A percentile compares a stretch with the other conserved stretches of the same genome.
Conservation (phyloP, 2,329 filamentous ascomycete genomes). For the Penicillium sp. region DNA sequence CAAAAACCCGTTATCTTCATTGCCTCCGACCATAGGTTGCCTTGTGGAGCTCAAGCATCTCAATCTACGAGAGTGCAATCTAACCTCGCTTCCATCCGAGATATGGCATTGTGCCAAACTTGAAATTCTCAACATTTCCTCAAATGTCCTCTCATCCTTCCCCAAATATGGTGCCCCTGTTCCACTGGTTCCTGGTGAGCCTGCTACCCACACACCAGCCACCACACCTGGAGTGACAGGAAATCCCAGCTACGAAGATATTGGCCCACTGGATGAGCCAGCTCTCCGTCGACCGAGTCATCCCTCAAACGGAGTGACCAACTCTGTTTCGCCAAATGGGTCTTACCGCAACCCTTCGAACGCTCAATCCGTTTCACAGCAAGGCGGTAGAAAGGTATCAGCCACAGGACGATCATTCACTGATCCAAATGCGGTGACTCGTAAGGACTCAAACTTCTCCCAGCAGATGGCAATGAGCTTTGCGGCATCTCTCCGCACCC, state of each 20-base stretch:
- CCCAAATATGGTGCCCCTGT: slow-evolving; percentile 75
- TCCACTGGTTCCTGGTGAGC: slow-evolving; percentile 61
- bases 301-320: slow-evolving; percentile 73
- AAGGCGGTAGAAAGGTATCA: slow-evolving; percentile 82
- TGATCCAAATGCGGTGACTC: slow-evolving; percentile 58
- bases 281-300: slow-evolving; percentile 78
- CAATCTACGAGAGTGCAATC: slow-evolving; percentile 90
- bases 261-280: slow-evolving; percentile 66
- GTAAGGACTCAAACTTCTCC: slow-evolving; percentile 89
- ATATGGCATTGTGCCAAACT: slow-evolving; percentile 94
- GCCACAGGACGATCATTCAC: slow-evolving; percentile 69
- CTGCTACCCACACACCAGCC: slow-evolving; percentile 44
- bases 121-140: slow-evolving; percentile 91
- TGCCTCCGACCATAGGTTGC: slow-evolving; percentile 86
- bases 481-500: slow-evolving; percentile 76
- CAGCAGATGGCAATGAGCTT: slow-evolving; percentile 83
- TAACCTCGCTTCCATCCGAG: slow-evolving; percentile 83
- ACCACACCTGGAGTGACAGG: slow-evolving; percentile 55
- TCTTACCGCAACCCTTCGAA: slow-evolving; percentile 74
- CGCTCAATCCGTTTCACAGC: slow-evolving; percentile 71
- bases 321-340: slow-evolving; percentile 69
- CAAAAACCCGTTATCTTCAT: slow-evolving; percentile 80
- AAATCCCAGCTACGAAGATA: slow-evolving; percentile 76
- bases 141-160: slow-evolving; percentile 87
- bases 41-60: slow-evolving; percentile 80